Conservation (phyloP, 2,329 filamentous ascomycete genomes). For the Clarireedia paspali region DNA sequence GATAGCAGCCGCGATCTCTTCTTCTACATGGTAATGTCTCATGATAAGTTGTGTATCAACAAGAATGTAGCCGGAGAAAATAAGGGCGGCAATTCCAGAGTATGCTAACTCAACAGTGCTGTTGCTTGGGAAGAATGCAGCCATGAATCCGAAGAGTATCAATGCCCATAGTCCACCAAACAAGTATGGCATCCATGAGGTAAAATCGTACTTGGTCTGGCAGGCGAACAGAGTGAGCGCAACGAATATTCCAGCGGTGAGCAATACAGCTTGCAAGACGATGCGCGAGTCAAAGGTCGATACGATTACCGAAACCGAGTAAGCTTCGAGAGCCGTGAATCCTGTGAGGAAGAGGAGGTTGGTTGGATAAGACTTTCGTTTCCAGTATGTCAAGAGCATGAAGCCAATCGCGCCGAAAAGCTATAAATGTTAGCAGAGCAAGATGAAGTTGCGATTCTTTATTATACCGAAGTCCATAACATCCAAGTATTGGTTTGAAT, state of each 20-base stretch:
- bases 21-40: conserved; percentile 93
- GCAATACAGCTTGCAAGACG: conserved; percentile 81
- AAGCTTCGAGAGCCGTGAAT: conserved; percentile 90
- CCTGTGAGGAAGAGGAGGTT: conserved; percentile 87
- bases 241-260: conserved; percentile 78
- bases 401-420: conserved; percentile 77
- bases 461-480: conserved; percentile 70
- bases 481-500: conserved; percentile 78
- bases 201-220: conserved; percentile 98
- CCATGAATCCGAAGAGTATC: conserved; percentile 88
- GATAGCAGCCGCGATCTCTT: conserved; percentile 93
- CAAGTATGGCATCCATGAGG: conserved; percentile 91
- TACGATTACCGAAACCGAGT: conserved; percentile 85
- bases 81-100: conserved; percentile 69
- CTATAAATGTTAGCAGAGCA: conserved; percentile 28
- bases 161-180: conserved; percentile 86
- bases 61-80: conserved; percentile 92
- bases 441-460: background rate
- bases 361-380: conserved; percentile 88
- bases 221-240: conserved; percentile 83
- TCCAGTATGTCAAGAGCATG: conserved; percentile 88
- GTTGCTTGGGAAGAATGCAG: conserved; percentile 77
- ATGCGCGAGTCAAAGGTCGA: conserved; percentile 80
- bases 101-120: conserved; percentile 81
- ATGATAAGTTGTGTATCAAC: conserved; percentile 95